Base-by-base conservation (phyloP, 257 asterid genomes). In the Nicotiana obtusifolia region DNA sequence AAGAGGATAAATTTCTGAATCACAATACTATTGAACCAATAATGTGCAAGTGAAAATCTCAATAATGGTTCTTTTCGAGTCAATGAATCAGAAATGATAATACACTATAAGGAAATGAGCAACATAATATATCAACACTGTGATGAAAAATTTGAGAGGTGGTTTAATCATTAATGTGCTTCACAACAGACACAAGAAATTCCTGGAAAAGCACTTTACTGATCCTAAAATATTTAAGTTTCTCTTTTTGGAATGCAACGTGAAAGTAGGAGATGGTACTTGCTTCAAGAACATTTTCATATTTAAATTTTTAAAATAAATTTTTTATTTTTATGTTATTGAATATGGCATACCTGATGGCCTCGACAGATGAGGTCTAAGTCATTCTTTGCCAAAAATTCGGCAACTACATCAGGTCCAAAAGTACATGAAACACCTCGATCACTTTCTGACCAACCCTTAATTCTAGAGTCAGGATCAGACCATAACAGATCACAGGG, bases 381-480 rank as follows among this genome's bases (percentile, higher is more conserved):
- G 64, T 84, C 88, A 82, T 90, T 90, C 77, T 85, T 87, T 26
- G 83, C 85, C 83, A 90, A 81, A 76, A 88, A 90, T 75, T 88
- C 88, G 14, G 89, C 90, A 69, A 90, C 93, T 19, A 61, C 85
- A 81, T 88, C 88, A 30, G 90, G 86, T n/a, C 93, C 93, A 80
- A 90, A 90, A 81, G 91, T 90, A 73, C 93, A 88, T 4, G 93
- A 90, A 83, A 90, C 88, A 22, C 93, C 93, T 85, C 93, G 85
- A 82, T 87, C 93, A 59, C 93, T 90, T 37, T 88, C 91, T 11
- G 87, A 88, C 93, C 93, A 90, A 8, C 91, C 91, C 62, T 78
- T 81, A 3, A 81, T 35, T 64, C 88, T 87, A 5, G 89, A 76
- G 81, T 88, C 88, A 1, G 93, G 91, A 84, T 90, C 93, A 44